Evolutionary conservation across 2,329 filamentous ascomycete species (phyloP), one percentile per base, ranked within the genome.

Genomic region (Alternaria alternata): DNA sequence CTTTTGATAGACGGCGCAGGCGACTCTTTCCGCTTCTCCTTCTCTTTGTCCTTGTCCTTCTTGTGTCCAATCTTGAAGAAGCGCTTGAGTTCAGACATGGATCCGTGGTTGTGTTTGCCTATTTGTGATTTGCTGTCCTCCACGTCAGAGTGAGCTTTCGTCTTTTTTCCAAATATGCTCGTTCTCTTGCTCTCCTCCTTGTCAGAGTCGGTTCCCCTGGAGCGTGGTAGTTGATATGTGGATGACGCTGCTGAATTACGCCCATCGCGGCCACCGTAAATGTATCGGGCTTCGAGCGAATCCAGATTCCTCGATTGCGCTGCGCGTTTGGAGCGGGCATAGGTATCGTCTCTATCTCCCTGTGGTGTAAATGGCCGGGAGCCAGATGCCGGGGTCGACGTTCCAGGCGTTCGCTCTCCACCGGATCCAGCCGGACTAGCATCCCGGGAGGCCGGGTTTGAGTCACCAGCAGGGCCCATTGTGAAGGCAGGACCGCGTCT

Each of bases 1-100:
- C 57, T 61, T 75, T 91, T 93, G 20, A 73, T 56, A 24, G 87
- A 86, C 4, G 90, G 85, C 5, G 81, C 77, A 30, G 91, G 87
- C 66, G 91, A 93, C 59, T 89, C 85, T 14, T 79, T 75, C 28
- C 85, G 82, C 71, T 90, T 89, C 39, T 74, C 64, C 62, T 69
- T 74, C 3, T 74, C 72, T 44, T 75, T 77, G 61, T 85, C 80
- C 74, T 92, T 93, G 65, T 78, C 57, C 38, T 59, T 70, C 52
- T 78, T 81, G 66, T 89, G 85, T 3, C 90, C 87, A 62, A 93
- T 89, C 79, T 90, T 95, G 83, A 99, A 96, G 78, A 99, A 99
- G n/a, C 95, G 87, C 81, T 97, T 97, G 62, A 99, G 80, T 71
- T 98, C 94, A 4, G 91, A 90, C 91, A 98, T 98, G 5, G 95